Base-by-base conservation (phyloP, 768 basidiomycete genomes). In the Mycena rebaudengoi region DNA sequence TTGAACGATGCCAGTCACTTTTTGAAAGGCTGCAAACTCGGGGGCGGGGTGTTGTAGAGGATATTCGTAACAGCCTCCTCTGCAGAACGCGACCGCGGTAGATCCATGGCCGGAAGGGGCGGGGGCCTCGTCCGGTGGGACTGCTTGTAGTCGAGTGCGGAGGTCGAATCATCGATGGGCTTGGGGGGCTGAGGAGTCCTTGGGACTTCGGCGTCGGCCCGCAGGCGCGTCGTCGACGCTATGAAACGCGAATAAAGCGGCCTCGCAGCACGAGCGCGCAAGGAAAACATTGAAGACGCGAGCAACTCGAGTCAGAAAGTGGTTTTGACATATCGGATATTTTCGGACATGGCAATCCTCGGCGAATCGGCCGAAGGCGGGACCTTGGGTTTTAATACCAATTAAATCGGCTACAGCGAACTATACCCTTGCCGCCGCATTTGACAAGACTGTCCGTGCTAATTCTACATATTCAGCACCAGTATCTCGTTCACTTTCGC, bases 31-130 rank as follows among this genome's bases (percentile, higher is more conserved):
- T 96, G 93, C 48, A 92, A 75, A 72, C 91, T 95, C 5, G 95
- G 94, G 23, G 95, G 93, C 10, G 94, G 95, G 3, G 96, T 96
- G 73, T 98, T 98, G 81, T 98, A 99, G 14, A 98, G 81, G 70
- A 99, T 98, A 73, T 98, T 98, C 30, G 95, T 96, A 32, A 99
- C 97, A 29, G 97, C 95, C 78, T 99, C 95, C 76, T 98, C 96
- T 20, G 96, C 96, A 11, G 86, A 91, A 48, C 95, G 87, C 13
- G 87, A 82, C 52, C 93, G 86, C 4, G 94, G 95, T n/a, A 92
- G 76, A 71, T 96, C 94, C 75, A 89, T 93, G 12, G 86, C 84
- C 0, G 96, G 96, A 16, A 98, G 84, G 18, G 94, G 93, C 2
- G 95, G 95, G 7, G 95, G 94, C 25, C 90, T 81, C 56, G 81